Base-by-base conservation (phyloP, 352 stramenopile genomes). In the Halophytophthora batemanensis region DNA sequence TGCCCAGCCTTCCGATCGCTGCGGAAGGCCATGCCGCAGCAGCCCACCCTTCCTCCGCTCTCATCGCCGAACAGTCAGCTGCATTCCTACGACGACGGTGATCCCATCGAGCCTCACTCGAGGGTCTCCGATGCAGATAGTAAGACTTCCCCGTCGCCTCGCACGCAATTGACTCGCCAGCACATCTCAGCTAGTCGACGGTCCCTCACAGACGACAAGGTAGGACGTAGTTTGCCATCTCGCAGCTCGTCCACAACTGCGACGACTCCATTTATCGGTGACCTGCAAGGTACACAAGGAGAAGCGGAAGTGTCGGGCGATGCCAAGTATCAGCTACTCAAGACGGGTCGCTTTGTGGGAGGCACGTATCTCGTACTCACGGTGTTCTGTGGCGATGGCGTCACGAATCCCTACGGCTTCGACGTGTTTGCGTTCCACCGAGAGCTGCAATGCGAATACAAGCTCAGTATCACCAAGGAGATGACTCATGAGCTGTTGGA, bases 381-480 rank as follows among this genome's bases (percentile, higher is more conserved):
- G 6, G 78, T 90, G 8, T 86, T 82, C 41, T 86, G 66, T 43
- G 78, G 78, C n/a, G 66, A 87, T 41, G 69, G 76, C 12, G 66
- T 78, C 28, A 67, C 59, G 17, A 87, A 90, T 34, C 69, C 76
- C 34, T 90, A 90, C 45, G 78, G 76, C 1, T 87, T 87, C 53
- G 78, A 90, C 31, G 72, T 90, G 14, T 54, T 81, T 25, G 78
- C 78, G 14, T 58, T 75, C 36, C 58, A 87, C 43, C 64, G 59
- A 1, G 71, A 82, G 50, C 59, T 59, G 10, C 56, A 73, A 7
- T 64, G 65, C 47, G 71, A 84, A 49, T 86, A 79, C 46, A 66
- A 59, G 12, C 41, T 90, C 29, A 68, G 56, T 23, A 57, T 87
- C 22, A 84, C 76, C 1, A 82, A 86, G 39, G 69, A 79, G 36